Base-by-base conservation (phyloP, 2,329 filamentous ascomycete species). In the Colletotrichum acutatum region DNA sequence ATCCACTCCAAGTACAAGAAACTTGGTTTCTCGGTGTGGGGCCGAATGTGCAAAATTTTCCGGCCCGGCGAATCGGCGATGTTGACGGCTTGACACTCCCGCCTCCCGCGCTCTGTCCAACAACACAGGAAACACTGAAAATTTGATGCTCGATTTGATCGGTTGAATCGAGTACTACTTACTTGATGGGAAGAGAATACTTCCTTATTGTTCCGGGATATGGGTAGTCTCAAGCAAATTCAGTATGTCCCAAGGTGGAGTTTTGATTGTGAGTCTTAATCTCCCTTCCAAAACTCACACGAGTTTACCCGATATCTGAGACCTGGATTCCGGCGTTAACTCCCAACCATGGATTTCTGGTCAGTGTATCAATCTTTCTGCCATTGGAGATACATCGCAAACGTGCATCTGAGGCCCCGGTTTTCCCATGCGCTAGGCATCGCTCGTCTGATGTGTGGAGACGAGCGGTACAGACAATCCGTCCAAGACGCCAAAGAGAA, bases 1-100 rank as follows among this genome's bases (percentile, higher is more conserved):
- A 19, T 61, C 70, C 70, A 72, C 70, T 14, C 7, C n/a, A 49
- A 26, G 46, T 52, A 34, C 60, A 56, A 61, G 54, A 70, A 66
- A 70, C 70, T 70, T 72, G 66, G 30, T 61, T 63, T 16, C 46
- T 70, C 60, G 71, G 49, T 49, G 61, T 61, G 71, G 71, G 71
- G 56, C 66, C 66, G 66, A 73, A 56, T 14, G 12, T 52, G 66
- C 71, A 73, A 60, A 73, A 66, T 71, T 73, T 73, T 73, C 49
- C 66, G 71, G 66, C 3, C 32, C 62, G 62, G 62, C 11, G 32
- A 65, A 61, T 46, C 66, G 66, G 66, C 66, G 34, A 54, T 37
- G 24, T 28, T 14, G 19, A 42, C 42, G n/a, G 70, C 66, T 72
- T 72, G 70, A 66, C 66, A 22, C 57, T 52, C 28, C 28, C 42